Base-by-base conservation (phyloP, 2,329 filamentous ascomycete species). In the Aspergillus sp. region DNA sequence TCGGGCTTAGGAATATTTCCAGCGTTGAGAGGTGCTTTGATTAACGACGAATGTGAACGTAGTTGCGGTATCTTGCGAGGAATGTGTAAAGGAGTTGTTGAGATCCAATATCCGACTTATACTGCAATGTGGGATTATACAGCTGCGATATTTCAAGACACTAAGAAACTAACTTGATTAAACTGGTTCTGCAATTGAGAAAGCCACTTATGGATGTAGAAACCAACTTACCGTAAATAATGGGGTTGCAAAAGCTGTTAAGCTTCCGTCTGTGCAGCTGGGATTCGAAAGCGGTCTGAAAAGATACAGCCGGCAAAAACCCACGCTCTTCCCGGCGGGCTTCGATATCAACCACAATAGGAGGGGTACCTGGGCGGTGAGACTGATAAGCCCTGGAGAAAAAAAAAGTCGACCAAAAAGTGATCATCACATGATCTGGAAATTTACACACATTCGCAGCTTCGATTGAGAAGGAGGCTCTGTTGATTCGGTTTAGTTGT, bases 391-490 rank as follows among this genome's bases (percentile, higher is more conserved):
- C 48, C 52, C 40, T 33, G 57, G 60, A 63, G 61, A 61, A 60
- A 64, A 59, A 63, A 62, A 61, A 60, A 63, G 60, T 64, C 58
- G 48, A 67, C 64, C 69, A 71, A 63, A 73, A 73, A 72, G 65
- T 67, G 64, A 64, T 56, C 59, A 59, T 66, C 69, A 73, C 70
- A 68, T 72, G 69, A 73, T 59, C 64, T 52, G 55, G 56, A 71
- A 72, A 70, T 70, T 71, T 71, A 69, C 69, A 68, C 67, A 71
- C 68, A 68, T 61, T 64, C 60, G 51, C 49, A 49, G 59, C 58
- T 60, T 58, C 44, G 45, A 55, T 59, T 49, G 51, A 52, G 45
- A 50, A 41, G 31, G 51, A 49, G 19, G 40, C 19, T 48, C 41
- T 39, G 27, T 51, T 17, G 14, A 14, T 53, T 15, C 49, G 41